Evolutionary conservation across 306 rosid genomes (phyloP).

Genomic region (Dicorynia guianensis): DNA sequence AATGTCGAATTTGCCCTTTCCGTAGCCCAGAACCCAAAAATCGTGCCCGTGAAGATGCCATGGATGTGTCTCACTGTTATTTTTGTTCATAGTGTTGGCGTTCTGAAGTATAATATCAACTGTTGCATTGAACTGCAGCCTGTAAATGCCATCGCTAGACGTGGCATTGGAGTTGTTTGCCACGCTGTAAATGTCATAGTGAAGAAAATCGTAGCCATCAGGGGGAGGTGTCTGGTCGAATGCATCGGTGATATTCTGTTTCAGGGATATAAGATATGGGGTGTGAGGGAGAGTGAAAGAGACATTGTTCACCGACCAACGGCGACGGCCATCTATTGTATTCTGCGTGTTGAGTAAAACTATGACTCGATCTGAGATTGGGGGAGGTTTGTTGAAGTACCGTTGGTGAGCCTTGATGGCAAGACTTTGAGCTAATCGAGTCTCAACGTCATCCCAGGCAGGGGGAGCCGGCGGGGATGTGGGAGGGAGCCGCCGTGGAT

Average conservation of each 20-base stretch:
- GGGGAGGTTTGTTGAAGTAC: conserved; percentile 61
- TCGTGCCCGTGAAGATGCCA: conserved; percentile 74
- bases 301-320: conserved; percentile 81
- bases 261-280: conserved; percentile 77
- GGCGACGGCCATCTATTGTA: conserved; percentile 27
- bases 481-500: conserved; percentile 65
- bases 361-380: conserved; percentile 69
- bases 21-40: conserved; percentile 65
- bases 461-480: conserved; percentile 65
- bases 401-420: conserved; percentile 64
- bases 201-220: conserved; percentile 56
- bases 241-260: conserved; percentile 49
- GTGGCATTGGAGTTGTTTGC: conserved; percentile 57
- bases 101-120: conserved; percentile 64
- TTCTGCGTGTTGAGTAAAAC: conserved; percentile 87
- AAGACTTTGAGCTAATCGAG: conserved; percentile 66
- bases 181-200: conserved; percentile 53
- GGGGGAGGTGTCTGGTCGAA: conserved; percentile 71
- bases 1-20: conserved; percentile 54
- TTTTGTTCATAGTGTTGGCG: conserved; percentile 50
- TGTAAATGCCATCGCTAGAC: conserved; percentile 52
- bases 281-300: conserved; percentile 74
- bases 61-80: conserved; percentile 63
- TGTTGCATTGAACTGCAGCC: conserved; percentile 53
- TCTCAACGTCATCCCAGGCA: conserved; percentile 53